Base-by-base conservation (phyloP, 2,329 filamentous ascomycete genomes). In the Trichoderma simmonsii region DNA sequence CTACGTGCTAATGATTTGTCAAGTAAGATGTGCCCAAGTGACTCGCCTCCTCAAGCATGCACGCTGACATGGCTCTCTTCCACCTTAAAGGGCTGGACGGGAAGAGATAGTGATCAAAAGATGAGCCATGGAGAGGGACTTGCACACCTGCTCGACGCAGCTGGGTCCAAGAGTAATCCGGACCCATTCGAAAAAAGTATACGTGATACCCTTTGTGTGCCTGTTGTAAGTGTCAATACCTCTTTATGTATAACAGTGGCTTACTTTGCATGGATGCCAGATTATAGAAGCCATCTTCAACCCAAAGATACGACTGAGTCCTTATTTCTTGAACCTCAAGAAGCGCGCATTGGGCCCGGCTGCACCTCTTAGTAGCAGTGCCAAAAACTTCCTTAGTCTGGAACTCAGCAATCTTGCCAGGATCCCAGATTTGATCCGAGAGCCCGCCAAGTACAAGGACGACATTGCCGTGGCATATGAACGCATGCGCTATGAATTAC, bases 1-100 rank as follows among this genome's bases (percentile, higher is more conserved):
- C 6, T 83, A 82, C 67, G 71, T 83, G 9, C 73, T 82, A 21
- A 79, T 82, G 77, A 77, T 83, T 34, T 78, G 76, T 12, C 79
- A 82, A 75, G 81, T 81, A 67, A 8, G 77, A 70, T 12, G 26
- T 30, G n/a, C 21, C 18, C 28, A 21, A 57, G 15, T 14, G 15
- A 28, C 12, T 3, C 21, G 26, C 21, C 2, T 67, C 15, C 6
- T 26, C 3, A 24, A 51, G 24, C 18, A 32, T 15, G n/a, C 11
- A 32, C 9, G 3, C 26, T 68, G 36, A 68, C 36, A 43, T 0
- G 15, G 12, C 3, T 39, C 3, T 14, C 24, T 32, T 12, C 57
- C 7, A 30, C 2, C 26, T 34, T 21, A 79, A 11, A 73, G 81
- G 77, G 77, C 1, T 82, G 81, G 80, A 73, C 80, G 1, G 77